Base-by-base conservation (phyloP, 2,329 filamentous ascomycete species). In the Shiraia bambusicola region DNA sequence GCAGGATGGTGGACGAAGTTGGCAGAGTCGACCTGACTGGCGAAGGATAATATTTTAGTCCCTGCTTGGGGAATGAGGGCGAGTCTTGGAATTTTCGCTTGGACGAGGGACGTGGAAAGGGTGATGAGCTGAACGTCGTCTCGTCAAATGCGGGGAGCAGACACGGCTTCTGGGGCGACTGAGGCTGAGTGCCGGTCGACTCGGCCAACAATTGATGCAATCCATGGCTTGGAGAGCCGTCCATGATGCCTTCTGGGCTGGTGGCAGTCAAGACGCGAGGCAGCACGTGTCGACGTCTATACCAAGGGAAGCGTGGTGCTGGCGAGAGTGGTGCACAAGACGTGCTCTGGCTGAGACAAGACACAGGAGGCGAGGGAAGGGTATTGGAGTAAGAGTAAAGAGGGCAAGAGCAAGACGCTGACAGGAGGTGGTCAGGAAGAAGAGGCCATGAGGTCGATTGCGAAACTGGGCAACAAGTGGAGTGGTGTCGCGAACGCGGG, bases 1-100 rank as follows among this genome's bases (percentile, higher is more conserved):
- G 89, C 54, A 95, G 76, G 58, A 96, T 88, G 32, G 92, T 95
- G 54, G 89, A 95, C 3, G 93, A 97, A 4, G 92, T 96, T 14
- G 92, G 91, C 47, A 95, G 32, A 9, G 38, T 35, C 17, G 38
- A 33, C 17, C 19, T 22, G 19, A 41, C 80, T 1, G 93, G 93
- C 2, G 93, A 97, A 29, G 93, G 93, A 72, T 97, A 97, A 59
- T 72, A 74, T 63, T 86, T 89, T 54, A 78, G 70, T 52, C 78
- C 76, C 42, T 76, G 76, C 54, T 71, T 72, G 45, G 72, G 62
- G 56, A 65, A 61, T 14, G 68, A 69, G 47, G 69, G 70, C 41
- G 69, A 74, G 46, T 73, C 72, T 45, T 78, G 80, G 56, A 71
- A 74, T 61, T 83, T 85, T 64, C 86, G 82, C 73, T 90, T 91